Conservation (phyloP, 2,329 filamentous ascomycete species). For the Calonectria henricotiae region DNA sequence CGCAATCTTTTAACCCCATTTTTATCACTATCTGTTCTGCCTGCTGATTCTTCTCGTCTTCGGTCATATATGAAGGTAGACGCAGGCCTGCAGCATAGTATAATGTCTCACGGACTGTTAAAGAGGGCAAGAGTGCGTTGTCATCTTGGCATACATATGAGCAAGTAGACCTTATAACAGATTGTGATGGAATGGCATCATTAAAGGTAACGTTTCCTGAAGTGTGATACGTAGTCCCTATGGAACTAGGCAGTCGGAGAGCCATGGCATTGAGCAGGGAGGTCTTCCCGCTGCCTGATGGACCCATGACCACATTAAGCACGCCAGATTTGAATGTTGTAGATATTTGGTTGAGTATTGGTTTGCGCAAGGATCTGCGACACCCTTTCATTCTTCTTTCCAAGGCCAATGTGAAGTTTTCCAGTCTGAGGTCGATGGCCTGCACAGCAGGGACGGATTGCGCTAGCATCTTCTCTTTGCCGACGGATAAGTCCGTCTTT, state of each 20-base stretch:
- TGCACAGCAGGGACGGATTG: not conserved
- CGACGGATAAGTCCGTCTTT: not conserved
- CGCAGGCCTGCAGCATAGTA: slow-evolving; percentile 79
- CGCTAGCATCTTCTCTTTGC: not conserved
- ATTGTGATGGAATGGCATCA: slow-evolving; percentile 75
- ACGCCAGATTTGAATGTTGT: slow-evolving; percentile 77
- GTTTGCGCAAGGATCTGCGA: slow-evolving; percentile 55
- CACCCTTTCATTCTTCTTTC: not conserved
- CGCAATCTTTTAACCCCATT: slow-evolving; percentile 83
- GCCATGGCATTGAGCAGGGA: slow-evolving; percentile 82
- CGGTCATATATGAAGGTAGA: slow-evolving; percentile 79
- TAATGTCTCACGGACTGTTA: slow-evolving; percentile 83
- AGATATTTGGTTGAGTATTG: slow-evolving; percentile 77
- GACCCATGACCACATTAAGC: slow-evolving; percentile 84
- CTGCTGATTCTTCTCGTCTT: slow-evolving; percentile 74
- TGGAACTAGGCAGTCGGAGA: slow-evolving; percentile 73
- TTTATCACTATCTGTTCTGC: slow-evolving; percentile 81
- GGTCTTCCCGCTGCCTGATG: slow-evolving; percentile 83
- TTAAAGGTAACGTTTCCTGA: slow-evolving; percentile 79
- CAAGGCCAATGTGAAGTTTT: not conserved
- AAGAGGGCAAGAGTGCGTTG: slow-evolving; percentile 79
- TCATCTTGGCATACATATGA: slow-evolving; percentile 86
- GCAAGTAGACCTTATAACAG: slow-evolving; percentile 72
- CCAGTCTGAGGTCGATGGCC: not conserved
- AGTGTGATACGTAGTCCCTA: slow-evolving; percentile 73